Evolutionary conservation across 2,329 filamentous ascomycete genomes (phyloP).

Genomic region (Aspergillus piperis): DNA sequence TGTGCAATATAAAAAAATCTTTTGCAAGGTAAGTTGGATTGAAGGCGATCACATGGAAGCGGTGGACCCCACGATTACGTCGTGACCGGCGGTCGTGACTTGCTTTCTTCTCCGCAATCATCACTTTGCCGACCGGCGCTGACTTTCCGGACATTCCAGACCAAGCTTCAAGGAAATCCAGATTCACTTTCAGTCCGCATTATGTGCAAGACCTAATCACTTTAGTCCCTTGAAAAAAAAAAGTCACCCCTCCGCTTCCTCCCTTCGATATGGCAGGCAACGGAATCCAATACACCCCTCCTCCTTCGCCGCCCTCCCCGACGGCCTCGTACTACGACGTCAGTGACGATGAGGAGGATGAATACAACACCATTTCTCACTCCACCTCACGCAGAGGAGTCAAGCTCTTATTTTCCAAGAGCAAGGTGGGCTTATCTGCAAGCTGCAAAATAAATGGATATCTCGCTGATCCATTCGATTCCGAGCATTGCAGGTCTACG

Average conservation of each 20-base stretch:
- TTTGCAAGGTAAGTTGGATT: background rate
- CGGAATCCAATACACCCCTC: slow-evolving; percentile 39
- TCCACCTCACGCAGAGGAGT: slow-evolving; percentile 76
- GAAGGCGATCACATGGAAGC: slow-evolving; percentile 16
- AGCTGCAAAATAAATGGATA: background rate
- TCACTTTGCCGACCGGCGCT: slow-evolving; percentile 1
- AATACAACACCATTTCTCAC: slow-evolving; percentile 91
- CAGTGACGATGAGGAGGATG: slow-evolving; percentile 94
- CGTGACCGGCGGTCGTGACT: slow-evolving; percentile 9
- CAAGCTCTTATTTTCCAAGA: slow-evolving; percentile 93
- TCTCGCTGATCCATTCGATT: slow-evolving; percentile 7
- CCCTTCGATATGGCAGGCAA: slow-evolving; percentile 32
- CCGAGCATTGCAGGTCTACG: slow-evolving; percentile 69
- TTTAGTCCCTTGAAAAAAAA: background rate
- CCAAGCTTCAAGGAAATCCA: background rate
- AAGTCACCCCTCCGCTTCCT: slow-evolving; percentile 3
- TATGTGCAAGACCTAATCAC: background rate
- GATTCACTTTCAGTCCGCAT: background rate
- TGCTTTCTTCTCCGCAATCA: slow-evolving; percentile 9
- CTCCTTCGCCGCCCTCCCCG: slow-evolving; percentile 63
- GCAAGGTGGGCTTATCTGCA: slow-evolving; percentile 67
- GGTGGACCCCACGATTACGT: slow-evolving; percentile 18
- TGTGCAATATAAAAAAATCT: background rate
- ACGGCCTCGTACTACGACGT: slow-evolving; percentile 90
- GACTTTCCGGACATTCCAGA: background rate